phyloP scores from a whole-genome alignment of 2,329 filamentous ascomycete genomes.

The Arthrobotrys sinensis region DNA sequence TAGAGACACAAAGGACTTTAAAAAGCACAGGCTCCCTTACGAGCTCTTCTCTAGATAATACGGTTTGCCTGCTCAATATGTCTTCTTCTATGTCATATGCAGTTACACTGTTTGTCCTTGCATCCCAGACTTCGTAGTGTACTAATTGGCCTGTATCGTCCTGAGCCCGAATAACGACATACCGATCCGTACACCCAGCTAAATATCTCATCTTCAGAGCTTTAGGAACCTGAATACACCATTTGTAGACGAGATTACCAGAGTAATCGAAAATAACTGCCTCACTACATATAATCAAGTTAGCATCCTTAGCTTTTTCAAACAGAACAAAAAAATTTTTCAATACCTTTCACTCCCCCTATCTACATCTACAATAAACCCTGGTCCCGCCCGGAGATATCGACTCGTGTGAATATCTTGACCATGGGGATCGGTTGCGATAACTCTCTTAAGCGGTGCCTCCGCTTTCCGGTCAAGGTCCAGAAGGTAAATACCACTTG shows the following conservation, averaged over 20 bases:
- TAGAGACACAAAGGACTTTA: neutral
- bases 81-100: slow-evolving; percentile 10
- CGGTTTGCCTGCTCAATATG: neutral
- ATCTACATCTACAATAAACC: neutral
- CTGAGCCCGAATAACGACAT: slow-evolving; percentile 11
- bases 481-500: neutral
- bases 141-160: neutral
- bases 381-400: neutral
- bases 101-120: neutral
- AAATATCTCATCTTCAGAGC: neutral
- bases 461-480: slow-evolving; percentile 1
- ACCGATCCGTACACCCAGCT: neutral
- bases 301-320: neutral
- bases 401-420: no score
- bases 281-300: neutral
- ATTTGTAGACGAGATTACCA: neutral
- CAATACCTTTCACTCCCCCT: neutral
- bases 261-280: neutral
- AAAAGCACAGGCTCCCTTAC: neutral
- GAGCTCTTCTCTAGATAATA: neutral
- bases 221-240: neutral
- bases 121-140: slow-evolving; percentile 24
- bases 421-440: neutral
- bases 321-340: neutral
- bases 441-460: neutral